Base-by-base conservation (phyloP, 2,329 filamentous ascomycete genomes). In the Aureobasidium sp. region DNA sequence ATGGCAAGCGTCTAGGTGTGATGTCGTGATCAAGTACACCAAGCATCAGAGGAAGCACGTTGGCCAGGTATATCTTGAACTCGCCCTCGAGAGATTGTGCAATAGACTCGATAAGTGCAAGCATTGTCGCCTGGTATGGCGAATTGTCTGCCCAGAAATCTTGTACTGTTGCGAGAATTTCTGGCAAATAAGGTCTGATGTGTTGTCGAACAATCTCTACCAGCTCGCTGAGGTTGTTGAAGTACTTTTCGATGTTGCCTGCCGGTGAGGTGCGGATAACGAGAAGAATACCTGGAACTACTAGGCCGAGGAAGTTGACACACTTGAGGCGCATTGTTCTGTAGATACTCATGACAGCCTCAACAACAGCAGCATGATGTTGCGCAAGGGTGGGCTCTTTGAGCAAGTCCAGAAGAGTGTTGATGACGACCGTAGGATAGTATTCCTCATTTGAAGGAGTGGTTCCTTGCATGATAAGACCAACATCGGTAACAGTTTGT, bases 291-390 rank as follows among this genome's bases (percentile, higher is more conserved):
- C 91, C 94, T 0, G 95, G 94, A 36, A 99, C 90, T 64, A 99
- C 97, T 64, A 94, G 88, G 64, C 90, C 89, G 1, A 99, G 84
- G 74, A 97, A 99, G 0, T 91, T 89, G 9, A 99, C 93, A 72
- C 94, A 99, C 73, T 97, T 96, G 68, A 99, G 78, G 2, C 94
- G 94, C 64, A 99, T 82, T 0, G 95, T 99, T 68, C 94, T 90
- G 77, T 99, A 99, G 63, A 99, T 99, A 68, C 91, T 96, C 87
- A 99, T 97, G 69, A 99, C 95, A 5, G 94, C 94, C 73, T 97
- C 94, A 57, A 99, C 94, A 15, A 97, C 93, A 12, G 88, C 86
- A 4, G 91, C 93, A 70, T 99, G 95, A 69, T 96, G 93, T 70
- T 95, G 90, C 13, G 88, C 85, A 5, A 99, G 80, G 0, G 94